Evolutionary conservation across 805 yeast genomes (phyloP).

Genomic region (Isabelozyma heimii): DNA sequence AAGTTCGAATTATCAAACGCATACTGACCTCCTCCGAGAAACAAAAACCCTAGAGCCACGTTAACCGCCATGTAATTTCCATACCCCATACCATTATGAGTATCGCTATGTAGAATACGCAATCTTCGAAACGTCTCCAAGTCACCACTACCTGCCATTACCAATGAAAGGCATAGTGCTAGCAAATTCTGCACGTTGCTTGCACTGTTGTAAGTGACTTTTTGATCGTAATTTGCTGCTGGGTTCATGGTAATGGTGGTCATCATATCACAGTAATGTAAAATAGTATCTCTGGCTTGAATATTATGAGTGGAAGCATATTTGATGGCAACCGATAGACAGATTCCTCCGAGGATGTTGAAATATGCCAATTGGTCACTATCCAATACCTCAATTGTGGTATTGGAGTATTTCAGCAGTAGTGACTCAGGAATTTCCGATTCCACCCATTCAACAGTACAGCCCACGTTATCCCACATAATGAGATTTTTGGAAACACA

Average conservation of each 20-base stretch:
- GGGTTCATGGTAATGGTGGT: conserved; percentile 41
- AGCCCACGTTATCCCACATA: conserved; percentile 65
- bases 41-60: conserved; percentile 82
- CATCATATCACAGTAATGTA: conserved; percentile 53
- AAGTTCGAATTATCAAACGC: conserved; percentile 65
- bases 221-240: conserved; percentile 54
- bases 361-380: conserved; percentile 62
- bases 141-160: conserved; percentile 93
- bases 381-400: conserved; percentile 31
- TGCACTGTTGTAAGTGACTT: conserved; percentile 53
- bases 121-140: conserved; percentile 70
- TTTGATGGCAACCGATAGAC: conserved; percentile 71
- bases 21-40: conserved; percentile 90
- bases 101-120: conserved; percentile 63
- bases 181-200: conserved; percentile 56
- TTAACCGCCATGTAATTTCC: conserved; percentile 78
- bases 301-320: conserved; percentile 68
- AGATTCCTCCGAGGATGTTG: conserved; percentile 70
- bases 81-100: conserved; percentile 46
- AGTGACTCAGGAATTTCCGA: conserved; percentile 52
- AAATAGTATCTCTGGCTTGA: conserved; percentile 52
- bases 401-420: conserved; percentile 23
- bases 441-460: conserved; percentile 53
- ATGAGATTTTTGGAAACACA: conserved; percentile 64
- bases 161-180: conserved; percentile 62